Conservation (phyloP, 2,329 filamentous ascomycete genomes). For the Neofusicoccum sp. region DNA sequence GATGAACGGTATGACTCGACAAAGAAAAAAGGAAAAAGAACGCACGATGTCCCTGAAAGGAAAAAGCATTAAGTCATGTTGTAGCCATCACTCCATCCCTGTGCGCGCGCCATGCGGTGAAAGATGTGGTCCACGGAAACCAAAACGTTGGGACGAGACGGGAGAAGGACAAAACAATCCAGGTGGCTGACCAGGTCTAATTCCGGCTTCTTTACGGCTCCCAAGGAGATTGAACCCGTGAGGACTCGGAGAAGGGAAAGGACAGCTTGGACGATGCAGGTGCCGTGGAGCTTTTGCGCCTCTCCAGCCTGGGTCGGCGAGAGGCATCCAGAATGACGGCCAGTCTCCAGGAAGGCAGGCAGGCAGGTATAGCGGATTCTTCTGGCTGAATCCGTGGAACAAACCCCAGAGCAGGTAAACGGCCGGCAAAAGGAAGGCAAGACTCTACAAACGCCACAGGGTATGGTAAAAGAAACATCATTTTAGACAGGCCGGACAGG, state of each 20-base stretch:
- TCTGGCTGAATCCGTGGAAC: constrained; percentile 18
- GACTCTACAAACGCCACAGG: constrained; percentile 17
- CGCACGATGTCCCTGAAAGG: constrained; percentile 18
- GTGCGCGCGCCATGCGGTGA: constrained; percentile 18
- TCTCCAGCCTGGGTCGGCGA: constrained; percentile 10
- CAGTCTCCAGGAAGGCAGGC: constrained; percentile 3
- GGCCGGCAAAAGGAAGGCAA: constrained; percentile 14
- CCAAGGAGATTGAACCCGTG: constrained; percentile 1
- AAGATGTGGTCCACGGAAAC: constrained; percentile 18
- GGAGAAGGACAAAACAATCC: constrained; percentile 19
- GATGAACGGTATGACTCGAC: constrained; percentile 15
- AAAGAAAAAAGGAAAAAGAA: constrained; percentile 1
- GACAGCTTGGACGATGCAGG: neutral
- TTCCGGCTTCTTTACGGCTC: constrained; percentile 17
- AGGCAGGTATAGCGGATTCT: neutral
- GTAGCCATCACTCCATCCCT: constrained; percentile 19
- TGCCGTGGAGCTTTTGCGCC: neutral
- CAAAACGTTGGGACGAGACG: constrained; percentile 13
- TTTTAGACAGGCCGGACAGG: constrained; percentile 6
- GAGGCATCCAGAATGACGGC: constrained; percentile 14
- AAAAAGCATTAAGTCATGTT: constrained; percentile 20
- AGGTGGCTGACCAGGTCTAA: constrained; percentile 17
- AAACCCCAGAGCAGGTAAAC: constrained; percentile 11
- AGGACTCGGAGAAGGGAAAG: neutral
- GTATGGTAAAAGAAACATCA: constrained; percentile 20